A percentile compares a stretch with the other conserved stretches of the same genome.
Evolutionary conservation across 2,329 filamentous ascomycete genomes (phyloP).

Genomic region (Ceratocystis huliohia): DNA sequence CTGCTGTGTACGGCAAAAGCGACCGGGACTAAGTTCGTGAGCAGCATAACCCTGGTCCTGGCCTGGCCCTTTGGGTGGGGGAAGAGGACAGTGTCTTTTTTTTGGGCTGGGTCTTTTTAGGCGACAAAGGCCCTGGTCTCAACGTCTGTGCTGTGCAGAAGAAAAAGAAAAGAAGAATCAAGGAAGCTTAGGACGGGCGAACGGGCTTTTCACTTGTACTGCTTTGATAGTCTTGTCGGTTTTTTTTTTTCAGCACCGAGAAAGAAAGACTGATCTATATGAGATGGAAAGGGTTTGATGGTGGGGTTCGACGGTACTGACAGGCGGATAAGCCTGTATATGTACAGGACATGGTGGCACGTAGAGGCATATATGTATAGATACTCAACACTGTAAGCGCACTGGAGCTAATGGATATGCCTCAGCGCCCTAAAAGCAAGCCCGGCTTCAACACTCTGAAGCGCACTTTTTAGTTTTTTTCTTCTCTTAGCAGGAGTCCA

Average conservation of each 20-base stretch:
- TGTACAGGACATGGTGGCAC: neutral
- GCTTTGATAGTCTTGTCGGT: neutral
- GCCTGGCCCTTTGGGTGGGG: neutral
- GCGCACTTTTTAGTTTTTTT: too few species aligned
- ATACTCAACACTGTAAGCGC: neutral
- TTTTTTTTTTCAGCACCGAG: neutral
- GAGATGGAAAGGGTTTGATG: neutral
- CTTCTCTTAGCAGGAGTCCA: too few species aligned
- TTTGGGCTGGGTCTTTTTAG: conserved; percentile 1
- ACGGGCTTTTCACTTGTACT: neutral
- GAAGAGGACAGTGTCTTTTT: neutral
- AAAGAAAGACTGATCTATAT: neutral
- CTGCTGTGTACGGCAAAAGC: neutral
- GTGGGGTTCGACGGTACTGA: neutral
- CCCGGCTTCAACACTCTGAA: too few species aligned
- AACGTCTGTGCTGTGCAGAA: conserved; percentile 10
- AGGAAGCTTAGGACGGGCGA: conserved; percentile 1
- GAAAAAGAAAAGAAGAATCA: conserved; percentile 7
- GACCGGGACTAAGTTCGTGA: neutral
- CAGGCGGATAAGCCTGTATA: neutral
- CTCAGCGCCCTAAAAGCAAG: too few species aligned
- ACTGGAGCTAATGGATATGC: neutral
- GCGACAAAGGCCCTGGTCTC: neutral
- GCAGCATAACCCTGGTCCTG: neutral
- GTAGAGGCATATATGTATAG: neutral